Percentiles rank a stretch among this genome's conserved stretches.
Evolutionary conservation across 306 rosid species (phyloP).

Genomic region (Quercus agrifolia): DNA sequence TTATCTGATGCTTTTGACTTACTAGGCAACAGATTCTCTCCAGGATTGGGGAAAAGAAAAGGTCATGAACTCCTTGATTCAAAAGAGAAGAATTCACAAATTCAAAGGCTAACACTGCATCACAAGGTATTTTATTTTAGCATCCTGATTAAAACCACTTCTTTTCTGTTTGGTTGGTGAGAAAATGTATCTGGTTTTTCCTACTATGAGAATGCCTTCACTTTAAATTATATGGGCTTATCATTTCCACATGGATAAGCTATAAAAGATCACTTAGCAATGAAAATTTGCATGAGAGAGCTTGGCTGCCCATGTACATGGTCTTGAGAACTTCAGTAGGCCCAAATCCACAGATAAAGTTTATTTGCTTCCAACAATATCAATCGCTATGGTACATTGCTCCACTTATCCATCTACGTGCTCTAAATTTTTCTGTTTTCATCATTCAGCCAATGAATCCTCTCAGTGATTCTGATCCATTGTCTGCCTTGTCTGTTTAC

Average conservation of each 20-base stretch:
- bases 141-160: background rate
- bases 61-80: conserved; percentile 76
- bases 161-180: background rate
- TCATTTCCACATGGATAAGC: background rate
- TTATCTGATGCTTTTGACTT: conserved; percentile 90
- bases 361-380: background rate
- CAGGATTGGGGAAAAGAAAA: conserved; percentile 71
- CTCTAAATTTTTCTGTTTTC: conserved; percentile 3
- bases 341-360: background rate
- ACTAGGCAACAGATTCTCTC: conserved; percentile 75
- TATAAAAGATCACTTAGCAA: background rate
- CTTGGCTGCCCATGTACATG: background rate
- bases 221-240: background rate
- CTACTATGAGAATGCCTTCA: background rate
- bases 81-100: conserved; percentile 59
- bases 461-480: conserved; percentile 47
- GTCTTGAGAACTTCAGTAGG: background rate
- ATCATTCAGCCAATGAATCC: conserved; percentile 51
- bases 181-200: background rate
- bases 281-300: background rate
- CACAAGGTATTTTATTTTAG: conserved; percentile 61
- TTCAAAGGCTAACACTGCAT: conserved; percentile 54
- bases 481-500: conserved; percentile 46
- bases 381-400: background rate
- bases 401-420: background rate